phyloP scores from a whole-genome alignment of 768 basidiomycete genomes.

The Sarcomyxa edulis region DNA sequence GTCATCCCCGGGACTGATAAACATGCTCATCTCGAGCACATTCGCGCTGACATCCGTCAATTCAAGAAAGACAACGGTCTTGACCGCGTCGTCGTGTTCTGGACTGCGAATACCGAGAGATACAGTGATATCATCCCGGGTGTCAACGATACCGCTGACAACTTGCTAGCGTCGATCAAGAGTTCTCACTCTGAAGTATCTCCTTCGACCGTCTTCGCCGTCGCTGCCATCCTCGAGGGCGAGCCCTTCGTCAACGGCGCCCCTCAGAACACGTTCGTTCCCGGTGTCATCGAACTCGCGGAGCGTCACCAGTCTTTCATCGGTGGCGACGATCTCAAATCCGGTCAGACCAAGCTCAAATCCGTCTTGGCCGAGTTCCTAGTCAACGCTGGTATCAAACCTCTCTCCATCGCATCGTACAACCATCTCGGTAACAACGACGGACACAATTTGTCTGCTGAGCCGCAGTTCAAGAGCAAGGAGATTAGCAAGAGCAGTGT shows the following conservation, averaged over 20 bases:
- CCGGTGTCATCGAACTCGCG: conserved; percentile 89
- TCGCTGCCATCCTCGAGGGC: conserved; percentile 92
- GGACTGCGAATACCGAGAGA: conserved; percentile 99
- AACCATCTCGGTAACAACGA: conserved; percentile 99
- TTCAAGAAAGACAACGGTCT: conserved; percentile 84
- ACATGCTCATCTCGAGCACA: conserved; percentile 84
- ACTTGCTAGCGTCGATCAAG: conserved; percentile 78
- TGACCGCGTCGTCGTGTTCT: conserved; percentile 90
- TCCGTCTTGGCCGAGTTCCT: conserved; percentile 96
- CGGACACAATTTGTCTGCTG: conserved; percentile 85
- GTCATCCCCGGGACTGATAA: conserved; percentile 83
- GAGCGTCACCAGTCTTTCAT: conserved; percentile 90
- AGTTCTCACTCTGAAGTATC: conserved; percentile 89
- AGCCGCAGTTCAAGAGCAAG: conserved; percentile 95
- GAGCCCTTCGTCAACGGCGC: conserved; percentile 96
- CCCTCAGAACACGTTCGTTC: conserved; percentile 98
- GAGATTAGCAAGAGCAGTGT: conserved; percentile 97
- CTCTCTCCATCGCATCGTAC: conserved; percentile 94
- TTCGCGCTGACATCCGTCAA: conserved; percentile 88
- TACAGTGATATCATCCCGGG: conserved; percentile 94
- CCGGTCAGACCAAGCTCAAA: conserved; percentile 97
- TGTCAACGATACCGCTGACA: conserved; percentile 91
- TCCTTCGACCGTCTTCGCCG: conserved; percentile 92
- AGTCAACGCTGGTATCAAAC: conserved; percentile 98
- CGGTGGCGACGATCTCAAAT: conserved; percentile 97